phyloP scores from a whole-genome alignment of 2,329 filamentous ascomycete species.

The Fusarium cyanostomum region DNA sequence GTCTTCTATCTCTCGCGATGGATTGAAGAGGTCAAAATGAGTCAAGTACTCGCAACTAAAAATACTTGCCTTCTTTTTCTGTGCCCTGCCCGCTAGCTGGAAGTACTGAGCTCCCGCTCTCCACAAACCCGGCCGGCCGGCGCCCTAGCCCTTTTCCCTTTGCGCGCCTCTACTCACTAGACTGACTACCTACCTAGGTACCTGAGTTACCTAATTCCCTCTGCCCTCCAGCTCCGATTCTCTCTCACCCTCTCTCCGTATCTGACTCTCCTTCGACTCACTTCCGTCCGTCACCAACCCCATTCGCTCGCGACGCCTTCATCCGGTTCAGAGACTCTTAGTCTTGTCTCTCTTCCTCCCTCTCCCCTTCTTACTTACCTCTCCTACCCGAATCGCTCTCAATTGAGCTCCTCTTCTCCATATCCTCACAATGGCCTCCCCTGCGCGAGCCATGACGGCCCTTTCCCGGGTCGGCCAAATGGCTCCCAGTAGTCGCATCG shows the following conservation, averaged over 20 bases:
- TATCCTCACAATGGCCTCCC: constrained; percentile 55
- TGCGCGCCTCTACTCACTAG: constrained; percentile 31
- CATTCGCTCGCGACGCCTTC: constrained; percentile 31
- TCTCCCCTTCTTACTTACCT: constrained; percentile 6
- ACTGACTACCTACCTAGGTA: too few species aligned
- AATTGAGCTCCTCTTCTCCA: constrained; percentile 41
- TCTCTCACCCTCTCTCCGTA: constrained; percentile 34
- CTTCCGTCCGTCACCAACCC: constrained; percentile 33
- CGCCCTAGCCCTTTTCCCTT: constrained; percentile 20
- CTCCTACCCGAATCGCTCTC: constrained; percentile 28
- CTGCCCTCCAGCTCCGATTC: constrained; percentile 28
- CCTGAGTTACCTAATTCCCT: constrained; percentile 38
- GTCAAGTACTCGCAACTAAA: constrained; percentile 1
- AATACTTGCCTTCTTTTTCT: constrained; percentile 18
- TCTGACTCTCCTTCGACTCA: constrained; percentile 39
- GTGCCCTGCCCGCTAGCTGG: constrained; percentile 8
- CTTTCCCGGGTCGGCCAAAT: constrained; percentile 46
- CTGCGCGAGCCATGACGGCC: constrained; percentile 54
- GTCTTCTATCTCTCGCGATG: constrained; percentile 25
- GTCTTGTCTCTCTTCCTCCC: constrained; percentile 26
- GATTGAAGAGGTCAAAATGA: background rate
- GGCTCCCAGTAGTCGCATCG: constrained; percentile 44
- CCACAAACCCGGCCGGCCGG: constrained; percentile 27
- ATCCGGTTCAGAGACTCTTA: constrained; percentile 32
- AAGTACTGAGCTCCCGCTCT: background rate